These are phyloP conservation scores for Alnus rubra DNA, from an alignment of 306 rosid species.

Conservation along the genomic window DNA sequence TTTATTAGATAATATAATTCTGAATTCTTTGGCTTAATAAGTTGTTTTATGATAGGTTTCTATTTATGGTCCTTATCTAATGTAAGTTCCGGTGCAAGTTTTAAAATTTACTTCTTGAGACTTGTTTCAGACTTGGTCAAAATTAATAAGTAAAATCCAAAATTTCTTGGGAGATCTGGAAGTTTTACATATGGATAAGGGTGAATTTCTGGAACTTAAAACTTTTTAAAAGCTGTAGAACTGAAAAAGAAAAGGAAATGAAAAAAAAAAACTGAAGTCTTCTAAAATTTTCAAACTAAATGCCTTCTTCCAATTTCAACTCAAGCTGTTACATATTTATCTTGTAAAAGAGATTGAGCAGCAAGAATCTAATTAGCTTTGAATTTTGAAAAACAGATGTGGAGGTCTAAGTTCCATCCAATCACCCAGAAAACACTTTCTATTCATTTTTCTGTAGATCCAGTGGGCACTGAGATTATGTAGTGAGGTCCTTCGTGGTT, in stretches of 20 bases:
- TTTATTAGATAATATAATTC: constrained; percentile 6
- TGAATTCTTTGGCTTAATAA: constrained; percentile 3
- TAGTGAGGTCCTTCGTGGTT: constrained; percentile 49
- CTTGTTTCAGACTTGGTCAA: not conserved
- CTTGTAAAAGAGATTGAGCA: constrained; percentile 17
- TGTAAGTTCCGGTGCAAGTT: not conserved
- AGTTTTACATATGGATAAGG: constrained; percentile 8
- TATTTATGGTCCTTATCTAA: constrained; percentile 1
- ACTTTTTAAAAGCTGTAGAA: not conserved
- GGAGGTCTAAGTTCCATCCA: constrained; percentile 72
- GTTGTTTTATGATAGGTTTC: constrained; percentile 7
- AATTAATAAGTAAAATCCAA: not conserved
- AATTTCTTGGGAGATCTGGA: constrained; percentile 3
- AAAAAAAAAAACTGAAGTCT: constrained; percentile 3
- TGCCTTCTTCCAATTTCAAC: not conserved
- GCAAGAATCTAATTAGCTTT: constrained; percentile 29
- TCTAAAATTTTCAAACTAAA: constrained; percentile 10
- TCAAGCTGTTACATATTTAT: constrained; percentile 4
- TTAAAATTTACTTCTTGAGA: not conserved
- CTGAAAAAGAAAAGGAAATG: not conserved
- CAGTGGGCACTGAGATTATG: constrained; percentile 91
- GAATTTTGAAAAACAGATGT: constrained; percentile 51
- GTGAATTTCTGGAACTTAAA: constrained; percentile 15
- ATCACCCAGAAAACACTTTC: constrained; percentile 62
- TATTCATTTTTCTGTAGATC: constrained; percentile 75